A percentile compares a stretch with the other conserved stretches of the same genome.
Evolutionary conservation across 345 rosid genomes (phyloP).

Genomic region (Boechera divaricarpa): DNA sequence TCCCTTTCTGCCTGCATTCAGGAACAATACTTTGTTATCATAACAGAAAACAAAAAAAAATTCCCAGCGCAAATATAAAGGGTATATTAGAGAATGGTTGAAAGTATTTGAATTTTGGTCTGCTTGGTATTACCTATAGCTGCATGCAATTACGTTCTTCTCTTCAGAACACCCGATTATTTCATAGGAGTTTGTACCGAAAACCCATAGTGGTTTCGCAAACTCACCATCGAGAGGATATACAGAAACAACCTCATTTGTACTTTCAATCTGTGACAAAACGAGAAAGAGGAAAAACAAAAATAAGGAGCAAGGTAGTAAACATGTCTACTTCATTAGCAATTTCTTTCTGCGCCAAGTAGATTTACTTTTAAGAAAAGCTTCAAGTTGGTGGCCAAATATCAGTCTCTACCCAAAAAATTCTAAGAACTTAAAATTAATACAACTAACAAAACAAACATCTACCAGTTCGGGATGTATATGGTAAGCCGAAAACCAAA

Average conservation of each 20-base stretch:
- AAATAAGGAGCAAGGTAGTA: not conserved
- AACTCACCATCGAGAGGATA: constrained; percentile 82
- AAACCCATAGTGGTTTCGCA: constrained; percentile 84
- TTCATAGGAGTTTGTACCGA: constrained; percentile 81
- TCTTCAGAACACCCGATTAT: constrained; percentile 61
- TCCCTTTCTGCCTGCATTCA: constrained; percentile 85
- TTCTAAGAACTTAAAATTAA: constrained; percentile 1
- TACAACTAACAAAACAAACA: not conserved
- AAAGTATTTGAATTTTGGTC: constrained; percentile 21
- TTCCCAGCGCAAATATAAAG: too few relatives aligned
- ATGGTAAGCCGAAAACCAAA: not conserved
- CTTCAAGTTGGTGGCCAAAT: constrained; percentile 17
- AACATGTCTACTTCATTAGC: not conserved
- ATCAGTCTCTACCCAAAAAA: not conserved
- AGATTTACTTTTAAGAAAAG: constrained; percentile 1
- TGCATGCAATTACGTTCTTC: constrained; percentile 73
- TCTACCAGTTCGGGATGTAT: not conserved
- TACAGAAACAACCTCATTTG: constrained; percentile 61
- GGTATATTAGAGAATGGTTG: constrained; percentile 11
- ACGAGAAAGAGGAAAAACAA: not conserved
- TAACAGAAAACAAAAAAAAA: not conserved
- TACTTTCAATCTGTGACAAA: constrained; percentile 66
- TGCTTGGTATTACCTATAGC: constrained; percentile 67
- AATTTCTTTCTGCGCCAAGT: not conserved
- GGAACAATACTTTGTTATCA: constrained; percentile 19